Conservation (phyloP, 23 red algal species). For the Chondrus crispus region DNA sequence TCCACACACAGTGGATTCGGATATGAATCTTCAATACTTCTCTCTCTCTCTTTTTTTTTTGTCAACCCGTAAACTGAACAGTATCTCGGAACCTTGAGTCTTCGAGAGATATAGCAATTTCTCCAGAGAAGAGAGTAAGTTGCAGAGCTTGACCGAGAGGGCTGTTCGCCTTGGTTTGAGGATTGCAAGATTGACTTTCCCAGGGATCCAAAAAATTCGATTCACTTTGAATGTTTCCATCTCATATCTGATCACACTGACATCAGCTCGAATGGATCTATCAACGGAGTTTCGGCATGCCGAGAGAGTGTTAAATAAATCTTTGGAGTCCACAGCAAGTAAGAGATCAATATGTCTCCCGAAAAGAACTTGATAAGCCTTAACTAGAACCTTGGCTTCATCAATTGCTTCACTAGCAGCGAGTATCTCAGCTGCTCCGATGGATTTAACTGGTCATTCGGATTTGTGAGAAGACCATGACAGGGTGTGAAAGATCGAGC, state of each 20-base stretch:
- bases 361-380: neutral
- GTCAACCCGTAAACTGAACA: too few species aligned
- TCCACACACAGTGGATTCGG: too few species aligned
- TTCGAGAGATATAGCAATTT: neutral
- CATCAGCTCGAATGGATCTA: neutral
- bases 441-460: neutral
- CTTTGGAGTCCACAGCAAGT: neutral
- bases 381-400: constrained; percentile 13
- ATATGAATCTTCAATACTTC: too few species aligned
- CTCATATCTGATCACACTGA: constrained; percentile 8
- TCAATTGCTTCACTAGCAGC: constrained; percentile 28
- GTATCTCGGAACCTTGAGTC: too few species aligned
- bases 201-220: constrained; percentile 1
- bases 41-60: too few species aligned
- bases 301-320: constrained; percentile 17
- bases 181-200: constrained; percentile 7
- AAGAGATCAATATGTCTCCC: neutral
- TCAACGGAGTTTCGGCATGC: neutral
- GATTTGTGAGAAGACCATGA: constrained; percentile 3
- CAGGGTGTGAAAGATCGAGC: neutral
- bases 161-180: neutral
- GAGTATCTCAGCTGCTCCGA: constrained; percentile 13
- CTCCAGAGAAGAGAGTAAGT: constrained; percentile 6
- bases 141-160: neutral
- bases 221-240: neutral